Evolutionary conservation across 331 rosid species (phyloP).

Genomic region (Acacia concinna): DNA sequence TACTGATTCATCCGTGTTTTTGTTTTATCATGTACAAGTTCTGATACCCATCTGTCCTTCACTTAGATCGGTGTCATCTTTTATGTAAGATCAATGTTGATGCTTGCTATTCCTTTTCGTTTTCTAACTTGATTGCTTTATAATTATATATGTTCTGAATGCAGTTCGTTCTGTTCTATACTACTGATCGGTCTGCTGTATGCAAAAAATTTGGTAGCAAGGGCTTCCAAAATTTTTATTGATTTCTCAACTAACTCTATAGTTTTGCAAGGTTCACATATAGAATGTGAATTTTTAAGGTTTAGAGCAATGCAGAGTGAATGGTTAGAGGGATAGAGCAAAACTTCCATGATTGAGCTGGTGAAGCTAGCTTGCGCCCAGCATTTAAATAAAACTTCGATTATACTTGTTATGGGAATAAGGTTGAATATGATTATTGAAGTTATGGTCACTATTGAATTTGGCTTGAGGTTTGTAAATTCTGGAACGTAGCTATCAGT

Average conservation of each 20-base stretch:
- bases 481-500: neutral
- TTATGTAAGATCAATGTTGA: neutral
- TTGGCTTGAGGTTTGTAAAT: slow-evolving; percentile 8
- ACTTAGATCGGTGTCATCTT: neutral
- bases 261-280: neutral
- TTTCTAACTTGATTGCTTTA: slow-evolving; percentile 1
- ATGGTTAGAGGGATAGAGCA: neutral
- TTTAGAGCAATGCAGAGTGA: neutral
- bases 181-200: neutral
- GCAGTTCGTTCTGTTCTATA: neutral
- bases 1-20: neutral
- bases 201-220: neutral
- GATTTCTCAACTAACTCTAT: too few species aligned
- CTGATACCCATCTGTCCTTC: neutral
- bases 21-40: neutral
- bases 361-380: neutral
- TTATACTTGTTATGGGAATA: neutral
- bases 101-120: slow-evolving; percentile 1
- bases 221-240: neutral
- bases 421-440: neutral
- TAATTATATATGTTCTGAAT: neutral
- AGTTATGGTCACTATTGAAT: neutral
- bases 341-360: neutral
- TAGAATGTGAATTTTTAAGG: neutral
- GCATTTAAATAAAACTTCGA: neutral